These are phyloP conservation scores for Pseudomonodictys pantanalensis DNA, from an alignment of 495 filamentous ascomycete genomes.

Conservation along the genomic window DNA sequence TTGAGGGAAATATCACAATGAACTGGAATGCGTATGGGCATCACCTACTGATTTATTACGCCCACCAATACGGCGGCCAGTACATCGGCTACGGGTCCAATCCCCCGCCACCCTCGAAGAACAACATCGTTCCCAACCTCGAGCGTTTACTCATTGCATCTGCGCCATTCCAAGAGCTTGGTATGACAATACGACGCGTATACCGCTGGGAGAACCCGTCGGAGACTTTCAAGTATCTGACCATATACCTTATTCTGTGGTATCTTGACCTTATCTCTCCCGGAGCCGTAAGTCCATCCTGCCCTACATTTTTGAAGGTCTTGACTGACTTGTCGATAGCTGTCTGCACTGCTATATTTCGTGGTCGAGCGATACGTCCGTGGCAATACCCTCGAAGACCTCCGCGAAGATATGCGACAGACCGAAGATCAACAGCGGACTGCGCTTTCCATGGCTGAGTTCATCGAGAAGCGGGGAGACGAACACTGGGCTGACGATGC, in stretches of 20 bases:
- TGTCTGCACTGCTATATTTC: conserved; percentile 34
- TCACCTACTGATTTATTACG: conserved; percentile 43
- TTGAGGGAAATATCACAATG: conserved; percentile 29
- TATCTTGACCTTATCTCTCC: conserved; percentile 10
- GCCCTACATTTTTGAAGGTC: conserved; percentile 42
- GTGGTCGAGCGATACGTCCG: conserved; percentile 41
- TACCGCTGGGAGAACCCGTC: conserved; percentile 48
- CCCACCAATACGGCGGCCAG: conserved; percentile 45
- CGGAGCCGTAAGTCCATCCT: conserved; percentile 33
- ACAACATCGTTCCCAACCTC: conserved; percentile 40
- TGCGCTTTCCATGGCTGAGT: conserved; percentile 42
- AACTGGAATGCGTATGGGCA: conserved; percentile 45
- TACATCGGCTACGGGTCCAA: conserved; percentile 48
- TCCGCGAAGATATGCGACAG: conserved; percentile 41
- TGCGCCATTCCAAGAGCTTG: conserved; percentile 45
- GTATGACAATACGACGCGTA: conserved; percentile 42
- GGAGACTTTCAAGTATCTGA: conserved; percentile 38
- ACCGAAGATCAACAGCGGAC: conserved; percentile 33
- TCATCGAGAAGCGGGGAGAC: conserved; percentile 46
- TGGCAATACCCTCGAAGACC: conserved; percentile 38
- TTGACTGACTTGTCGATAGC: conserved; percentile 44
- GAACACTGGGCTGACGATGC: conserved; percentile 45
- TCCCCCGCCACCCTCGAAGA: conserved; percentile 41
- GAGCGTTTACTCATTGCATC: conserved; percentile 48
- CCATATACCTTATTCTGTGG: conserved; percentile 15